Percentiles rank a stretch among this genome's conserved stretches.
phyloP scores from a whole-genome alignment of 805 yeast species.

The Kodamaea laetipori region DNA sequence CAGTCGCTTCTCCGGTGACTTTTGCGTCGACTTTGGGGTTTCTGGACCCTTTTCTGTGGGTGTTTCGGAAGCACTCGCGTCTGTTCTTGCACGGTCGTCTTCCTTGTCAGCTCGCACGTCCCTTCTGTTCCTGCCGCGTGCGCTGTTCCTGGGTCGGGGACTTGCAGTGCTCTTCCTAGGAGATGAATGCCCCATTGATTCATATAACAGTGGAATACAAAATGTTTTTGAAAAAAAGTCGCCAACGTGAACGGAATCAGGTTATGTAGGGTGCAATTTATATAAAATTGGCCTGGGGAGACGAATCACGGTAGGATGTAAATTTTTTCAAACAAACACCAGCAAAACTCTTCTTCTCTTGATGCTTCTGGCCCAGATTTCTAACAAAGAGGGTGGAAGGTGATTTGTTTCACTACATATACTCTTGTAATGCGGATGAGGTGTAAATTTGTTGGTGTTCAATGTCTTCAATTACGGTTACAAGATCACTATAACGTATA shows the following conservation, averaged over 20 bases:
- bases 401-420: conserved; percentile 6
- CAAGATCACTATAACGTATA: conserved; percentile 4
- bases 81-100: too few species aligned
- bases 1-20: too few species aligned
- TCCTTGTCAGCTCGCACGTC: conserved; percentile 2
- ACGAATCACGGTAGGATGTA: not conserved
- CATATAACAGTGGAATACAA: not conserved
- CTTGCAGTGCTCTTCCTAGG: conserved; percentile 6
- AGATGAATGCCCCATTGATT: conserved; percentile 1
- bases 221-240: conserved; percentile 2
- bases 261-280: conserved; percentile 7
- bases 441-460: not conserved
- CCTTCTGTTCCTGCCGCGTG: not conserved
- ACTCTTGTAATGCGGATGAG: conserved; percentile 5
- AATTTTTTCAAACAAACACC: conserved; percentile 1
- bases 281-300: conserved; percentile 2
- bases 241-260: conserved; percentile 7
- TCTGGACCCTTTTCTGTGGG: too few species aligned
- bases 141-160: conserved; percentile 3
- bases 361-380: not conserved
- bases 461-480: conserved; percentile 7
- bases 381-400: conserved; percentile 6
- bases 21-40: too few species aligned
- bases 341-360: conserved; percentile 6
- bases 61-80: too few species aligned